Conservation (phyloP, 345 rosid genomes). For the Gossypium raimondii region DNA sequence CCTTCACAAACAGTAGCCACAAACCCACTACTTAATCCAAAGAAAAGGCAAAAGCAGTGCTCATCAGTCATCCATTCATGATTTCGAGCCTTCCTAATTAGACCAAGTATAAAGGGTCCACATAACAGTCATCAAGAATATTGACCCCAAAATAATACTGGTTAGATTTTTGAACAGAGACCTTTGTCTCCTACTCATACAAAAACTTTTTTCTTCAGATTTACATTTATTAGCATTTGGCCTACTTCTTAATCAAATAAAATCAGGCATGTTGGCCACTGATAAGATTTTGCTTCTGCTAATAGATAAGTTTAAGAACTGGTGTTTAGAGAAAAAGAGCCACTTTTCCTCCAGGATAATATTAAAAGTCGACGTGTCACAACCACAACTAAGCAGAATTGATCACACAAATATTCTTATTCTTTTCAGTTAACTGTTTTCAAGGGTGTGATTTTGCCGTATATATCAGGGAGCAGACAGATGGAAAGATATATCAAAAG, state of each 20-base stretch:
- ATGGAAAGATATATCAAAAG: background rate
- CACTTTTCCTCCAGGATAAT: slow-evolving; percentile 14
- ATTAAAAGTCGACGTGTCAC: background rate
- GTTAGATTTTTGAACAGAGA: slow-evolving; percentile 7
- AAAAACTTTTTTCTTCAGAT: background rate
- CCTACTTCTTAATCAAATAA: slow-evolving; percentile 26
- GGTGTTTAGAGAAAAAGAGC: slow-evolving; percentile 1
- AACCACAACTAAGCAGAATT: background rate
- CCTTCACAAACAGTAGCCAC: slow-evolving; percentile 7
- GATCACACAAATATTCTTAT: slow-evolving; percentile 2
- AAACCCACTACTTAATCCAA: slow-evolving; percentile 13
- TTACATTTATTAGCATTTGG: slow-evolving; percentile 2
- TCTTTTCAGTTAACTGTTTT: background rate
- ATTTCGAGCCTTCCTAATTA: slow-evolving; percentile 19
- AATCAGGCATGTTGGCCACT: slow-evolving; percentile 12
- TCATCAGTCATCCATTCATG: slow-evolving; percentile 26
- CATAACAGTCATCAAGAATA: slow-evolving; percentile 14
- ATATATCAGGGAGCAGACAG: background rate
- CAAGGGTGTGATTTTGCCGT: background rate
- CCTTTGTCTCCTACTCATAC: slow-evolving; percentile 20
- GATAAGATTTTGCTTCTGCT: slow-evolving; percentile 9
- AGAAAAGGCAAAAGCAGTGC: background rate
- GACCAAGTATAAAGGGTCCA: slow-evolving; percentile 17
- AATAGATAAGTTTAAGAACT: slow-evolving; percentile 23
- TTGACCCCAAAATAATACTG: slow-evolving; percentile 10